Base-by-base conservation (phyloP, 192 early-diverging fungal genomes). In the Coemansia asiatica region DNA sequence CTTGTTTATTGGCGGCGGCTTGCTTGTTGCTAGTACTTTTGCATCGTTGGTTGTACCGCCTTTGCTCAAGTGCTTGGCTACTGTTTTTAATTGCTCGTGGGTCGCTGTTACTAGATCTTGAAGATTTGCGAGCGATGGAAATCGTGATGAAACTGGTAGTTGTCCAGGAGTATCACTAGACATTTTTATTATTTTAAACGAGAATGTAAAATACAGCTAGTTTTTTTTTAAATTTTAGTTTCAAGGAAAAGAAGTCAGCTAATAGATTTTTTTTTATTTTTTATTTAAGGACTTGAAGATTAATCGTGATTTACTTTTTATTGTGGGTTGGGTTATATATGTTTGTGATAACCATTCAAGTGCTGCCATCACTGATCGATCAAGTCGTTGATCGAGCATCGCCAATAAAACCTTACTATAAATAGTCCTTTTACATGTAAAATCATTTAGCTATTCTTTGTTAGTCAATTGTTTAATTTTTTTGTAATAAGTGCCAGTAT, bases 61-160 rank as follows among this genome's bases (percentile, higher is more conserved):
- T 50, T 75, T 71, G 73, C 78, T 81, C 2, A 81, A 59, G 15
- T 61, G 61, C 63, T 59, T 60, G 23, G 68, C 58, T 12, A 59
- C 63, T 6, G 49, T 55, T 25, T 69, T 71, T 4, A 81, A 19
- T 25, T 50, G 49, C 9, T 26, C 54, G 28, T 68, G 47, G 15
- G 66, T 59, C 10, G 5, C 21, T 2, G 56, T 36, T 1, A 74
- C 61, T 12, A 60, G 53, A 0, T 53, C 25, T 12, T 64, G 35
- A 10, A 80, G 59, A 26, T 47, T 28, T 16, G 38, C 36, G 3
- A 80, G 66, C 47, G 77, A 67, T 5, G 76, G 63, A 23, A 23
- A 60, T 40, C 22, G 22, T 23, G 8, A 6, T 6, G 47, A 49
- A 49, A 49, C 47, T 18, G 15, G 15, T 8, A 19, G 19, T 18